Conservation (phyloP, 495 filamentous ascomycete species). For the Podospora anserina region DNA sequence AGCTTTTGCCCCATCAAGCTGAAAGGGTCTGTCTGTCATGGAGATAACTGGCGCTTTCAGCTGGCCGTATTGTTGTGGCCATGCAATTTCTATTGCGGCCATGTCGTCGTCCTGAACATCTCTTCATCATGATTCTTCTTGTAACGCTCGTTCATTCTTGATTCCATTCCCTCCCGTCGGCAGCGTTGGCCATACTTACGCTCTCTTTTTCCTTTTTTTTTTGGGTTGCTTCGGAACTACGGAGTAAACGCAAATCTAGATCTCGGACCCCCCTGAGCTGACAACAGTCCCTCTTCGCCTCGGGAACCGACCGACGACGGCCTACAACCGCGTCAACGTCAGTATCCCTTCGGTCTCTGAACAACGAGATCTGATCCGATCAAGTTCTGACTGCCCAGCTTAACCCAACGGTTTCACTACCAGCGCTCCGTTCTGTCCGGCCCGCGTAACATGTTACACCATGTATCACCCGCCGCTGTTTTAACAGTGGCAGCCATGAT, state of each 20-base stretch:
- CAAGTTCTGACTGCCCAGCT: no score
- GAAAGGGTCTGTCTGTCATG: neutral
- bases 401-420: no score
- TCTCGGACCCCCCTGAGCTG: neutral
- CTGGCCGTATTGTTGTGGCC: neutral
- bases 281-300: neutral
- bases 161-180: neutral
- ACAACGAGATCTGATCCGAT: no score
- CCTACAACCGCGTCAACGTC: no score
- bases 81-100: neutral
- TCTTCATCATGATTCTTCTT: neutral
- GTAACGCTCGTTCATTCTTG: neutral
- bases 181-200: neutral
- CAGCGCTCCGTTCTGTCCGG: no score
- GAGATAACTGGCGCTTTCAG: neutral
- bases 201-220: neutral
- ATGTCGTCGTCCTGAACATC: neutral
- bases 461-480: constrained; percentile 6
- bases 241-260: neutral
- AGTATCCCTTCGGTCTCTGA: no score
- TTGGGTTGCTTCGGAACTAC: neutral
- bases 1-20: neutral
- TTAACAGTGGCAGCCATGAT: constrained; percentile 4
- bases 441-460: constrained; percentile 12
- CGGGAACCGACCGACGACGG: no score